A percentile compares a stretch with the other conserved stretches of the same genome.
Conservation (phyloP, 139 green algal species). For the Chlamydomonas urium region DNA sequence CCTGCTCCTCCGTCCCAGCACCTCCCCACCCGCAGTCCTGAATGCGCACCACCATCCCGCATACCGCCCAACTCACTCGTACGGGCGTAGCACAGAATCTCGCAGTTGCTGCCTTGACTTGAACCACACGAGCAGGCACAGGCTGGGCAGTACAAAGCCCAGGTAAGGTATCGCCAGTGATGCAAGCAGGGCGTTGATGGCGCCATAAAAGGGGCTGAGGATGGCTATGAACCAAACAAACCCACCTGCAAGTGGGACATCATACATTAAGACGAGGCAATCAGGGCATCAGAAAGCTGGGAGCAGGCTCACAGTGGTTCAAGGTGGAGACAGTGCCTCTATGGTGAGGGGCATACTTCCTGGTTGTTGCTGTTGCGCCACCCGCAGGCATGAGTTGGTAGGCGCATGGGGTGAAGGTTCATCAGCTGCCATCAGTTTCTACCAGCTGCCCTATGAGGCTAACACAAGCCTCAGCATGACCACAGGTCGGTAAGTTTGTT, state of each 20-base stretch:
- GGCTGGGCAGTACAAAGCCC: conserved; percentile 1
- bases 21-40: no score
- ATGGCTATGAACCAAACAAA: conserved; percentile 18
- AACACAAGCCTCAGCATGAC: no score
- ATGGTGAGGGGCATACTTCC: no score
- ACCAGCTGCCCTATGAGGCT: no score
- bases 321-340: neutral
- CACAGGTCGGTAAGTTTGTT: neutral
- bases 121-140: neutral
- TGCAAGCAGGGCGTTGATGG: conserved; percentile 11
- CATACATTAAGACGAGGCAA: neutral
- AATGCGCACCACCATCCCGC: no score
- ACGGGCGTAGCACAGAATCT: neutral
- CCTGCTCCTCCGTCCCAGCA: no score
- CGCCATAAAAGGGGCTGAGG: conserved; percentile 12
- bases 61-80: conserved; percentile 21
- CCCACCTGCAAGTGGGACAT: neutral
- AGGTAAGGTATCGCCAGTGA: conserved; percentile 1
- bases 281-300: neutral
- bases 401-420: no score
- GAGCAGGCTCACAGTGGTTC: neutral
- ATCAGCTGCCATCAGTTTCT: no score
- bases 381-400: no score
- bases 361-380: no score
- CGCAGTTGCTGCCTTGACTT: neutral